These are phyloP conservation scores for Citrullus amarus DNA, from an alignment of 306 rosid genomes.

Conservation along the genomic window DNA sequence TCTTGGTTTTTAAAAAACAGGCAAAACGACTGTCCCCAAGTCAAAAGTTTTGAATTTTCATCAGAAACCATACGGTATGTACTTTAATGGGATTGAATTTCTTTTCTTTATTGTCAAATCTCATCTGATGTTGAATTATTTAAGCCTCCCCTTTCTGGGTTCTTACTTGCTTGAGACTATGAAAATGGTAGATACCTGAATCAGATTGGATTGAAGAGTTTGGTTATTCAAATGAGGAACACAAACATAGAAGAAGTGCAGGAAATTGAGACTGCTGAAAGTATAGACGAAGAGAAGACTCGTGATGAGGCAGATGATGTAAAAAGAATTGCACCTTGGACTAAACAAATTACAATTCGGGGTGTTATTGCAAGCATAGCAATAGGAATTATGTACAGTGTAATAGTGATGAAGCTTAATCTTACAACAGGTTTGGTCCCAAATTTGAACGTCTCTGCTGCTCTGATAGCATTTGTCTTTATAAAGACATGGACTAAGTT, in stretches of 20 bases:
- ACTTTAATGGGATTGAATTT: neutral
- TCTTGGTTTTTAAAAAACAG: neutral
- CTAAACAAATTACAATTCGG: slow-evolving; percentile 59
- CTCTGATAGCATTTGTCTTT: slow-evolving; percentile 89
- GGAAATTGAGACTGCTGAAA: slow-evolving; percentile 35
- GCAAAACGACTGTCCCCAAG: neutral
- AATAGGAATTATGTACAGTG: slow-evolving; percentile 73
- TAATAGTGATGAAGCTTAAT: slow-evolving; percentile 78
- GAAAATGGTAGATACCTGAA: neutral
- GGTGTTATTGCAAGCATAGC: slow-evolving; percentile 58
- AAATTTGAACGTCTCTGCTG: slow-evolving; percentile 91
- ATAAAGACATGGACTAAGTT: slow-evolving; percentile 66
- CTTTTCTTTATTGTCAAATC: neutral
- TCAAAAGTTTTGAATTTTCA: neutral
- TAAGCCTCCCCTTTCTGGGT: neutral
- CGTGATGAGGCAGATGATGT: slow-evolving; percentile 31
- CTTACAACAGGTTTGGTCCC: slow-evolving; percentile 98
- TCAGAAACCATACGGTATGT: neutral
- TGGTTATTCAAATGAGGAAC: slow-evolving; percentile 27
- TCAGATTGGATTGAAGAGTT: neutral
- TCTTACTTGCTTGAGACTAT: neutral
- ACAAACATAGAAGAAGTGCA: slow-evolving; percentile 16
- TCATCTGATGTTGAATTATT: neutral
- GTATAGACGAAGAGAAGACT: slow-evolving; percentile 27
- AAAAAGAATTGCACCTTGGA: slow-evolving; percentile 56